Conservation (phyloP, 495 filamentous ascomycete species). For the Aspergillus nanangensis region DNA sequence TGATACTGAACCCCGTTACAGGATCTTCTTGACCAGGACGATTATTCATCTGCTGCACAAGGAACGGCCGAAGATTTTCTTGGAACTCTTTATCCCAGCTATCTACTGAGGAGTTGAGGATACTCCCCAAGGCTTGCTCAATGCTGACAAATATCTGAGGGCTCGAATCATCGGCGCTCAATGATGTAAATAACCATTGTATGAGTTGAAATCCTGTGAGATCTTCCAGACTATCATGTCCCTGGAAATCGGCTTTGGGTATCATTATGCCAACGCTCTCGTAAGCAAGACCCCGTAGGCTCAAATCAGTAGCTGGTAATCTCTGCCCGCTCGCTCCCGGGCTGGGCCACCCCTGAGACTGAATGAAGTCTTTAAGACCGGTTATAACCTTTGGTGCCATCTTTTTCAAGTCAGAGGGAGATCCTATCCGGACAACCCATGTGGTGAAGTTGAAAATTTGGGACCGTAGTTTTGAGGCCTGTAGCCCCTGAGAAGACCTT, state of each 20-base stretch:
- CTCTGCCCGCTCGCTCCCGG: conserved; percentile 41
- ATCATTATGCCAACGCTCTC: conserved; percentile 82
- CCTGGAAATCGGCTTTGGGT: conserved; percentile 37
- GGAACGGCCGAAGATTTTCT: conserved; percentile 51
- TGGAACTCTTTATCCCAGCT: conserved; percentile 40
- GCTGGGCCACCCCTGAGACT: conserved; percentile 79
- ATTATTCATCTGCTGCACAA: conserved; percentile 63
- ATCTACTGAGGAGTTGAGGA: conserved; percentile 56
- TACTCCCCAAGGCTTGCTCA: conserved; percentile 78
- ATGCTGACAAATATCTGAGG: conserved; percentile 77
- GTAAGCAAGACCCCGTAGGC: conserved; percentile 70
- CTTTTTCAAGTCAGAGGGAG: conserved; percentile 48
- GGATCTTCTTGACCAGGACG: conserved; percentile 44
- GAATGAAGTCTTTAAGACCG: conserved; percentile 68
- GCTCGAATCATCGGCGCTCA: conserved; percentile 74
- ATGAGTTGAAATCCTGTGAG: conserved; percentile 58
- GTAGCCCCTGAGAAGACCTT: conserved; percentile 55
- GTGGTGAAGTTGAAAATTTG: conserved; percentile 87
- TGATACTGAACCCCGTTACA: conserved; percentile 34
- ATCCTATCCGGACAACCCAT: conserved; percentile 77
- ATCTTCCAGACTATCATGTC: conserved; percentile 23
- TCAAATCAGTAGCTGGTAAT: conserved; percentile 53
- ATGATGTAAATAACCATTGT: conserved; percentile 72
- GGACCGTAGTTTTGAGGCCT: conserved; percentile 67
- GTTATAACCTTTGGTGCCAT: conserved; percentile 69